Evolutionary conservation across 345 rosid species (phyloP), one percentile per base, ranked within the genome.

Genomic region (Rhodamnia argentea): DNA sequence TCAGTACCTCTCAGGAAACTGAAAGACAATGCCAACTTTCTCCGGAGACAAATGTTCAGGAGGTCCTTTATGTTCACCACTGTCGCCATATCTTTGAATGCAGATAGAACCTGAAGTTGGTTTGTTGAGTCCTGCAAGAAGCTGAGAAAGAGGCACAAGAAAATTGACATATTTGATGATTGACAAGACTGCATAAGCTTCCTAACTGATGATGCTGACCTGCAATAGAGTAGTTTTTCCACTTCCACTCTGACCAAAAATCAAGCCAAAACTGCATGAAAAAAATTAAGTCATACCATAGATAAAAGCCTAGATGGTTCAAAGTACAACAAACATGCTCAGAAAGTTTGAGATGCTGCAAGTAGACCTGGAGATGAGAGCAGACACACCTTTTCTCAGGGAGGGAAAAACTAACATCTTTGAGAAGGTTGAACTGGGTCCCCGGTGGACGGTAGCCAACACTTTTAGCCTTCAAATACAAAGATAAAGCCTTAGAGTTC

Each of bases 211-310:
- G 60, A 32, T 18, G 51, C 18, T 78, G 55, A 96, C 98, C 98
- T 96, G 98, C 90, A 97, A 89, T 42, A 96, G 95, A 47, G 99
- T 97, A 87, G 98, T 97, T 91, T 97, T 97, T 44, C 99, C 99
- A 58, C 97, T 96, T 89, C 99, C 98, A 88, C 99, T 97, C 91
- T 91, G 94, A 84, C 99, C 99, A 93, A 94, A 97, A 86, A 97
- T 91, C 92, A 97, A 92, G 84, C 99, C 99, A 91, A 97, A 94
- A 89, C 99, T 95, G 92, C 88, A 91, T 75, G 14, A 82, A 88
- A 84, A 29, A 27, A 52, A 75, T 56, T 40, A 55, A 74, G 52
- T 29, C 24, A 22, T 15, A 47, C 52, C 4, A 32, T 57, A 52
- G 47, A n/a, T 24, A 47, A 60, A 70, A 52, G 40, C 56, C 26